Evolutionary conservation across 345 rosid species (phyloP).

Genomic region (Eucalyptus pauciflora): DNA sequence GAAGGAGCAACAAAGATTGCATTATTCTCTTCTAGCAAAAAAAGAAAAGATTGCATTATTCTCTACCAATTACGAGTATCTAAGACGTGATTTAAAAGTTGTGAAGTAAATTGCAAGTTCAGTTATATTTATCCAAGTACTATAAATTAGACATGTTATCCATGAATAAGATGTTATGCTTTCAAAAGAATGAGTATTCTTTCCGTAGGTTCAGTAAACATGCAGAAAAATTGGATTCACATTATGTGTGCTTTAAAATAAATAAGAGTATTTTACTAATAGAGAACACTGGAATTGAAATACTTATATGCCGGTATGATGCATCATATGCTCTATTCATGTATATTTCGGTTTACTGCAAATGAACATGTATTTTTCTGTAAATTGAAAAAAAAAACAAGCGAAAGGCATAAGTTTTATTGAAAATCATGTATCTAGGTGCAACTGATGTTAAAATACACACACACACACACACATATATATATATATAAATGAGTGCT

Average conservation of each 20-base stretch:
- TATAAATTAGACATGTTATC: not conserved
- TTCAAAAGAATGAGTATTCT: not conserved
- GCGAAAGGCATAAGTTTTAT: not conserved
- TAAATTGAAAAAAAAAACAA: not conserved
- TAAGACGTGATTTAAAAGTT: not conserved
- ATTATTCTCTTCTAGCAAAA: not conserved
- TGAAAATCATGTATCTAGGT: no score
- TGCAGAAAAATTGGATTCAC: not conserved
- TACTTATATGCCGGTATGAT: not conserved
- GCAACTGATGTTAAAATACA: no score
- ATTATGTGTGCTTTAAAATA: not conserved
- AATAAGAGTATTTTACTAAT: not conserved
- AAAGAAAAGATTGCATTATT: not conserved
- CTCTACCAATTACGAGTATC: not conserved
- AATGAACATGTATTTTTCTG: not conserved
- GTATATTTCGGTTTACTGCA: not conserved
- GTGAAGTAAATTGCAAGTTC: not conserved
- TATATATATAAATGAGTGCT: no score
- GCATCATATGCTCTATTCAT: not conserved
- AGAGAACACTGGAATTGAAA: not conserved
- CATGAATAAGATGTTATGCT: not conserved
- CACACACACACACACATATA: no score
- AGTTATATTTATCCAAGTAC: not conserved
- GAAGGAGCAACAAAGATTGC: not conserved
- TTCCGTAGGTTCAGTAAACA: not conserved